Conservation (phyloP, 1,284 basidiomycete genomes). For the Leccinum solheimii region DNA sequence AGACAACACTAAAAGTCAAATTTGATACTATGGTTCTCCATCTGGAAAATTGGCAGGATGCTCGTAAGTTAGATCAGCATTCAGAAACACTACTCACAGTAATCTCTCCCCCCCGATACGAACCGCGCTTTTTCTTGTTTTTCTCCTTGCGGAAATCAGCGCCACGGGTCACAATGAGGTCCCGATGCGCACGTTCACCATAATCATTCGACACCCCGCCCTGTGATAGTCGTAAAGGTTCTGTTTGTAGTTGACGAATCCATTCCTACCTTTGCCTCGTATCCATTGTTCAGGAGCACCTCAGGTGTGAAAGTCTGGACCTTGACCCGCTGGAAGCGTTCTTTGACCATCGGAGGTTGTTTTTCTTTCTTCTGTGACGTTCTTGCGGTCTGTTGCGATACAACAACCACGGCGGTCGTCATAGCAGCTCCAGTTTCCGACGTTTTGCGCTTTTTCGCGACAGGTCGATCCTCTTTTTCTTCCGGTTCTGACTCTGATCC, state of each 20-base stretch:
- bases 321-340: slow-evolving; percentile 85
- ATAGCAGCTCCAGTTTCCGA: slow-evolving; percentile 52
- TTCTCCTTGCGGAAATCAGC: slow-evolving; percentile 98
- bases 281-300: slow-evolving; percentile 78
- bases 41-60: slow-evolving; percentile 41
- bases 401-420: slow-evolving; percentile 40
- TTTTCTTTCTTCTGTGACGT: slow-evolving; percentile 30
- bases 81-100: slow-evolving; percentile 55
- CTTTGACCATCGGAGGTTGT: slow-evolving; percentile 46
- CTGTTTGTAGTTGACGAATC: slow-evolving; percentile 1
- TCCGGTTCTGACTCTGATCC: not conserved
- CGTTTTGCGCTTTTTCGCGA: slow-evolving; percentile 60
- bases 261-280: slow-evolving; percentile 72
- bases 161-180: slow-evolving; percentile 91
- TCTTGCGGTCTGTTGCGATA: slow-evolving; percentile 8
- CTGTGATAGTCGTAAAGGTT: slow-evolving; percentile 1
- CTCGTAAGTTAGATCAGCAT: slow-evolving; percentile 3
- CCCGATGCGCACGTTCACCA: slow-evolving; percentile 81
- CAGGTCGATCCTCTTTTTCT: not conserved
- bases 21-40: slow-evolving; percentile 84
- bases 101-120: slow-evolving; percentile 89
- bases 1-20: slow-evolving; percentile 50
- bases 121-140: slow-evolving; percentile 98
- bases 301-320: slow-evolving; percentile 62
- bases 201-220: slow-evolving; percentile 72